Evolutionary conservation across 2,329 filamentous ascomycete species (phyloP).

Genomic region (Lachnellula subtilissima): DNA sequence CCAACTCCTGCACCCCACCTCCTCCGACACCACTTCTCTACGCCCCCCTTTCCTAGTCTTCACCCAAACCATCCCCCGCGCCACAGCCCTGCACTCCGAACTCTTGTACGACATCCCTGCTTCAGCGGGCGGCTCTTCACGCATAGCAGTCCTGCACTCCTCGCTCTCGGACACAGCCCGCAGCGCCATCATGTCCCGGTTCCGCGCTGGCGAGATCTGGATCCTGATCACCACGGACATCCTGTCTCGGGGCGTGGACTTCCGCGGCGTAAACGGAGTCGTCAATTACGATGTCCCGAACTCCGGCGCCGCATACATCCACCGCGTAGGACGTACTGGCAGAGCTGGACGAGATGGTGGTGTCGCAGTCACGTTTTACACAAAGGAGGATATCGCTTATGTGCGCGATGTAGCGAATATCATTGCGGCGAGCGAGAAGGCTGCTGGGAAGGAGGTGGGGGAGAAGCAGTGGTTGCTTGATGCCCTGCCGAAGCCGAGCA

Average conservation of each 20-base stretch:
- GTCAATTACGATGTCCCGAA: slow-evolving; percentile 97
- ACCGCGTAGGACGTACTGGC: slow-evolving; percentile 87
- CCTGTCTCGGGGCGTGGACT: slow-evolving; percentile 86
- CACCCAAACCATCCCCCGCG: slow-evolving; percentile 90
- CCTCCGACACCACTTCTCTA: slow-evolving; percentile 44
- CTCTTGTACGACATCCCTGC: slow-evolving; percentile 90
- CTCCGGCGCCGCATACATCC: slow-evolving; percentile 85
- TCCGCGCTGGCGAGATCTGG: slow-evolving; percentile 91
- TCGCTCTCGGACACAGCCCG: slow-evolving; percentile 73
- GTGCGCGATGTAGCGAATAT: slow-evolving; percentile 92
- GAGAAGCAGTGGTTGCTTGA: slow-evolving; percentile 82
- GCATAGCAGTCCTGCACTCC: slow-evolving; percentile 87
- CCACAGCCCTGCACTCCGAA: slow-evolving; percentile 80
- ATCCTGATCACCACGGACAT: slow-evolving; percentile 94
- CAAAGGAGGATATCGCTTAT: slow-evolving; percentile 85
- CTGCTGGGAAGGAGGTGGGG: slow-evolving; percentile 50
- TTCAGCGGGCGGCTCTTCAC: slow-evolving; percentile 75
- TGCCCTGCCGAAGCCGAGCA: slow-evolving; percentile 75
- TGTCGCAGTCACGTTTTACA: slow-evolving; percentile 90
- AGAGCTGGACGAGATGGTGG: slow-evolving; percentile 83
- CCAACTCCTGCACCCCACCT: slow-evolving; percentile 76
- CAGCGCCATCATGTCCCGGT: slow-evolving; percentile 78
- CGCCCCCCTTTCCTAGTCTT: slow-evolving; percentile 92
- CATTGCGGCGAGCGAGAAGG: slow-evolving; percentile 75
- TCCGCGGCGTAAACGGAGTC: slow-evolving; percentile 89